phyloP scores from a whole-genome alignment of 768 basidiomycete species.

The Phlegmacium glaucopus region DNA sequence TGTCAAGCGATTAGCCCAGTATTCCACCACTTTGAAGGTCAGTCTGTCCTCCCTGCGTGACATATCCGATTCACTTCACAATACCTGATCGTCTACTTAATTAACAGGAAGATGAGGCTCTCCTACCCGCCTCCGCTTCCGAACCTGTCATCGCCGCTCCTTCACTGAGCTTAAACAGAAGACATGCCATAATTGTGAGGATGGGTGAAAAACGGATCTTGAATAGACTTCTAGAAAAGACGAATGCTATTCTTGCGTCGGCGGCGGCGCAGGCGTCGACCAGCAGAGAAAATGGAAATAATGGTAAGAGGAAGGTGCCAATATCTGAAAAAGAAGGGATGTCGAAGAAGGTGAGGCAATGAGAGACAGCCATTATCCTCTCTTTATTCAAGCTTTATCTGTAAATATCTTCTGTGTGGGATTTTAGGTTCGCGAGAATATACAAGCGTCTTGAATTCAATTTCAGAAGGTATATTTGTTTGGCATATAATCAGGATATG shows the following conservation, averaged over 20 bases:
- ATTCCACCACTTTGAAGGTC: constrained; percentile 60
- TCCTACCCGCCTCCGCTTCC: constrained; percentile 27
- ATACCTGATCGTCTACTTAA: neutral
- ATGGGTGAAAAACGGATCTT: constrained; percentile 79
- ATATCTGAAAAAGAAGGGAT: no score
- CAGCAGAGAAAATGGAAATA: neutral
- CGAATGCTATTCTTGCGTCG: constrained; percentile 10
- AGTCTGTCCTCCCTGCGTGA: constrained; percentile 17
- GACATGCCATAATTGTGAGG: constrained; percentile 68
- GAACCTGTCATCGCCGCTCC: neutral
- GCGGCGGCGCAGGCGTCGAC: neutral
- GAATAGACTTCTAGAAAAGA: constrained; percentile 18
- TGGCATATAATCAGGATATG: no score
- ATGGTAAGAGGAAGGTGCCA: neutral
- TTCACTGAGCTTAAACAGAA: constrained; percentile 41
- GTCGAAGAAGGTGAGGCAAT: no score
- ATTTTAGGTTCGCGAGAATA: no score
- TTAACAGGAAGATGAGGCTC: constrained; percentile 49
- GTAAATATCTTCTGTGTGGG: no score
- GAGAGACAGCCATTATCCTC: no score
- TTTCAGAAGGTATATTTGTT: no score
- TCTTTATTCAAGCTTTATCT: no score
- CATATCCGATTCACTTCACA: neutral
- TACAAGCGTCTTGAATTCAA: no score
- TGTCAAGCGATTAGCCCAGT: constrained; percentile 46